phyloP scores from a whole-genome alignment of 768 basidiomycete species.

The Strobilomyces confusus region DNA sequence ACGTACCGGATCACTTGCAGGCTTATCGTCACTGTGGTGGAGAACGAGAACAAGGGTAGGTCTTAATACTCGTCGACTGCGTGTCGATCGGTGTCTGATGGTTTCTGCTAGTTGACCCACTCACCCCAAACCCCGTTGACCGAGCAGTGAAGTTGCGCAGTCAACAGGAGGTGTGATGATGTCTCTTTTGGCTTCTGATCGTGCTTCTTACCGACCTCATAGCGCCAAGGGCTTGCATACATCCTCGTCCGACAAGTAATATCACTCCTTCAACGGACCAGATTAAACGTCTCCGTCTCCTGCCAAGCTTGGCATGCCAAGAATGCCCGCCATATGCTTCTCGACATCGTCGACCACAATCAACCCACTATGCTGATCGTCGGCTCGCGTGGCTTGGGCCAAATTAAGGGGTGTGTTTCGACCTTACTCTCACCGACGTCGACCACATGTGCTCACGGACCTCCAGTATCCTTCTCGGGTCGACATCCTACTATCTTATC shows the following conservation, averaged over 20 bases:
- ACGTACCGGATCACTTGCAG: conserved; percentile 27
- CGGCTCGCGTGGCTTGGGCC: conserved; percentile 85
- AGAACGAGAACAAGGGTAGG: conserved; percentile 87
- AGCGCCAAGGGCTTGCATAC: conserved; percentile 88
- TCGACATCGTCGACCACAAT: conserved; percentile 85
- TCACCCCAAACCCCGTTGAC: conserved; percentile 68
- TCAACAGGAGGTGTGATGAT: conserved; percentile 77
- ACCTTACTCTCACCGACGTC: too few species aligned
- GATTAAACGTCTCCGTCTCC: conserved; percentile 76
- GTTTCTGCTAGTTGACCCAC: conserved; percentile 54
- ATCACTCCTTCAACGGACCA: conserved; percentile 85
- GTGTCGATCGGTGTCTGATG: neutral
- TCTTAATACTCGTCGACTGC: neutral
- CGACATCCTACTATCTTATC: conserved; percentile 91
- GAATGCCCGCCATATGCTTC: conserved; percentile 84
- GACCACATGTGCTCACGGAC: neutral
- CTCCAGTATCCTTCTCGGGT: conserved; percentile 82
- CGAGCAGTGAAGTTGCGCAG: conserved; percentile 74
- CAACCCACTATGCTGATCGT: conserved; percentile 93
- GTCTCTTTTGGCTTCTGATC: conserved; percentile 1
- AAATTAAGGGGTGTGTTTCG: conserved; percentile 73
- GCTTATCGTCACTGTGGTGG: conserved; percentile 85
- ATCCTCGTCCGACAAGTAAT: conserved; percentile 89
- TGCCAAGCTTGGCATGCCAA: conserved; percentile 99
- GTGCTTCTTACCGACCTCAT: conserved; percentile 8